Evolutionary conservation across 176 grass and related monocot species (phyloP).

Genomic region (Areca catechu): DNA sequence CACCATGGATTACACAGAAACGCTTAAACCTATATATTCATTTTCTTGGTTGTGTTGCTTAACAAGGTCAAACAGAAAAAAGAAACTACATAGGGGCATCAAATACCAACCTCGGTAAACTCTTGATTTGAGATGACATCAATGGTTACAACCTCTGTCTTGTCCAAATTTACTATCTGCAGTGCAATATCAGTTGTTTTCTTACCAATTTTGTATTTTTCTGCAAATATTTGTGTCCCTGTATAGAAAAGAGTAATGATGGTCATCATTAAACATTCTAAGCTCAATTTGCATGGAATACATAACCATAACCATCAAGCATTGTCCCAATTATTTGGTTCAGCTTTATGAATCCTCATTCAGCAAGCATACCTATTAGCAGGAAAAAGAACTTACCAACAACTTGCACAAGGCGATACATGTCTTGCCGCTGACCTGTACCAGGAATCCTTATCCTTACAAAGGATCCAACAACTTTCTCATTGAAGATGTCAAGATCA

Average conservation of each 20-base stretch:
- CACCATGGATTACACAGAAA: too few species aligned
- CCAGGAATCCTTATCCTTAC: constrained; percentile 80
- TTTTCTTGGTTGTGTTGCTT: neutral
- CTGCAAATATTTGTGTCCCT: constrained; percentile 69
- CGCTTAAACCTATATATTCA: too few species aligned
- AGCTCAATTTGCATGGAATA: too few species aligned
- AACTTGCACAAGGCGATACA: constrained; percentile 96
- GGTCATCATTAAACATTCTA: too few species aligned
- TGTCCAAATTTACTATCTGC: constrained; percentile 92
- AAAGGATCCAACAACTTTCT: constrained; percentile 84
- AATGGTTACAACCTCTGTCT: constrained; percentile 73
- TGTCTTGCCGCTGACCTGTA: constrained; percentile 84
- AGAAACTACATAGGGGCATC: neutral
- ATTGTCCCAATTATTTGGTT: too few species aligned
- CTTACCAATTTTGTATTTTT: constrained; percentile 83
- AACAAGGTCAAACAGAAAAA: neutral
- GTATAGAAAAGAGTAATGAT: constrained; percentile 26
- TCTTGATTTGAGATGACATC: constrained; percentile 97
- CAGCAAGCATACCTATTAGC: too few species aligned
- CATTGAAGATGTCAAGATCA: constrained; percentile 48
- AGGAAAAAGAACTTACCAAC: constrained; percentile 49
- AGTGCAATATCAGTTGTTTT: constrained; percentile 81
- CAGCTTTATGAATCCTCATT: too few species aligned
- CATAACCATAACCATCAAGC: too few species aligned
- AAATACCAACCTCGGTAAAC: constrained; percentile 70